Conservation (phyloP, 108 stramenopile genomes). For the Hondaea fermentalgiana region DNA sequence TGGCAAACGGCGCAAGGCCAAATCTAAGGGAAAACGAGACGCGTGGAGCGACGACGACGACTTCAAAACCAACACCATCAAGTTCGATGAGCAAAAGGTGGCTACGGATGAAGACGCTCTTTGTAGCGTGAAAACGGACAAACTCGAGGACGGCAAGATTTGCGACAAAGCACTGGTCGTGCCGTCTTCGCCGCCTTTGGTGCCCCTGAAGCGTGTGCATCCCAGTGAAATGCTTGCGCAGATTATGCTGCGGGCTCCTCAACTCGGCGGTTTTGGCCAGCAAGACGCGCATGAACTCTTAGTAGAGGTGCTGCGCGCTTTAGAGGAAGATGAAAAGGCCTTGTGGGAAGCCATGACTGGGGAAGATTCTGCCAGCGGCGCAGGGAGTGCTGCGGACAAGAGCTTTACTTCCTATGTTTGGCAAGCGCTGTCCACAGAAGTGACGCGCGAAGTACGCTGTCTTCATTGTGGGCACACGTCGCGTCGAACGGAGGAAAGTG, state of each 20-base stretch:
- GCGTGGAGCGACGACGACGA: neutral
- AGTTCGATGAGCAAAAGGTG: too few relatives aligned
- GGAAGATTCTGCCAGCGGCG: neutral
- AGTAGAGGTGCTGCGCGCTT: neutral
- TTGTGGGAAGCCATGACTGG: neutral
- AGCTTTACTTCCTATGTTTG: neutral
- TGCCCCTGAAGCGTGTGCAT: neutral
- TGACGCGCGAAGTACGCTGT: neutral
- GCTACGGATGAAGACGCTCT: too few relatives aligned
- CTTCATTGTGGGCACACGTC: neutral
- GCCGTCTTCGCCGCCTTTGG: too few relatives aligned
- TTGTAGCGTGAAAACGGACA: too few relatives aligned
- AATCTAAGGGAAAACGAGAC: neutral
- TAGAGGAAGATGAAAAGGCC: neutral
- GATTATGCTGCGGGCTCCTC: neutral
- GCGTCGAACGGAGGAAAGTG: conserved; percentile 10
- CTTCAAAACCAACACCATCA: too few relatives aligned
- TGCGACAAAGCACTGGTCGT: too few relatives aligned
- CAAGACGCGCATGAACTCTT: conserved; percentile 1
- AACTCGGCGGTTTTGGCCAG: neutral
- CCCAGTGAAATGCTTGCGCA: neutral
- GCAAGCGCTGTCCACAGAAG: neutral
- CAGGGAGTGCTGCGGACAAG: neutral
- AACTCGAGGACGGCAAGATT: too few relatives aligned
- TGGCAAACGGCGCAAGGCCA: neutral